phyloP scores from a whole-genome alignment of 805 yeast genomes.

The Barnettozyma sp. region DNA sequence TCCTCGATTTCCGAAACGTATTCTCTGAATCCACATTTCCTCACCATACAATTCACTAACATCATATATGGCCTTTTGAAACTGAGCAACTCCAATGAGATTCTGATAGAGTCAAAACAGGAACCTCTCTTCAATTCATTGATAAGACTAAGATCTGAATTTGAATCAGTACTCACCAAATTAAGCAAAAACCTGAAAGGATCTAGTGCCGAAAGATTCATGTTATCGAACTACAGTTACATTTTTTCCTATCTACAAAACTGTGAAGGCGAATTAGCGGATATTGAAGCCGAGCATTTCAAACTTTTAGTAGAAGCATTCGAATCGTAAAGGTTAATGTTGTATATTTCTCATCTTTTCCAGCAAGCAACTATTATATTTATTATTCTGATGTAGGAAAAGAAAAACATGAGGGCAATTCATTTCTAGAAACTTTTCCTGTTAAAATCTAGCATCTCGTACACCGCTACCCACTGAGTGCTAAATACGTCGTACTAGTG shows the following conservation, averaged over 20 bases:
- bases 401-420: no score
- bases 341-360: no score
- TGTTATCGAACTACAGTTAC: slow-evolving; percentile 47
- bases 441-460: no score
- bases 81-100: slow-evolving; percentile 34
- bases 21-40: slow-evolving; percentile 42
- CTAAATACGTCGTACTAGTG: no score
- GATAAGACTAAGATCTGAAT: slow-evolving; percentile 65
- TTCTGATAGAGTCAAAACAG: slow-evolving; percentile 25
- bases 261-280: slow-evolving; percentile 37
- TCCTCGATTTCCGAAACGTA: slow-evolving; percentile 27
- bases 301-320: slow-evolving; percentile 38
- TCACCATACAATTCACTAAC: slow-evolving; percentile 77
- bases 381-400: no score
- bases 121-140: slow-evolving; percentile 76
- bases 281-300: slow-evolving; percentile 38
- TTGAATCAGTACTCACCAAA: slow-evolving; percentile 71
- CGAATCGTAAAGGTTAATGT: no score
- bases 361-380: no score
- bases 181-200: slow-evolving; percentile 44
- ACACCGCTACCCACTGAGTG: no score
- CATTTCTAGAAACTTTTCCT: no score
- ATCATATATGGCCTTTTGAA: slow-evolving; percentile 65
- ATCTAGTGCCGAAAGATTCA: slow-evolving; percentile 52
- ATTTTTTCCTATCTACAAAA: slow-evolving; percentile 26